A percentile compares a stretch with the other conserved stretches of the same genome.
Conservation (phyloP, 2,329 filamentous ascomycete genomes). For the Cercospora nicotianae region DNA sequence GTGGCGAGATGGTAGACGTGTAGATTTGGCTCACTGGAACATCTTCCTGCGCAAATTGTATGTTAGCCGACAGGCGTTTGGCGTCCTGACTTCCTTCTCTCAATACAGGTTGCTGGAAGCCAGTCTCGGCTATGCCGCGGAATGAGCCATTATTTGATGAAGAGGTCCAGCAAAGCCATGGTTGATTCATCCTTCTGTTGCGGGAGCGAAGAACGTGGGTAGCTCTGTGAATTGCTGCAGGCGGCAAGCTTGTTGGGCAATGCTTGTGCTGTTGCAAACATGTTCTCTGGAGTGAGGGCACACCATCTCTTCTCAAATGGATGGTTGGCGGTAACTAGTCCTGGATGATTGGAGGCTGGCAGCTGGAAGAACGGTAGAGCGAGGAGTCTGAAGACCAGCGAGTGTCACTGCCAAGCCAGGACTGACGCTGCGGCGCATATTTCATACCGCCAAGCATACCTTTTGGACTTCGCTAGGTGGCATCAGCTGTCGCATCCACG, state of each 20-base stretch:
- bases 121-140: too few relatives aligned
- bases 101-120: not conserved
- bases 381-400: not conserved
- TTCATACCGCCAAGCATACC: not conserved
- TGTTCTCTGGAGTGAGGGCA: not conserved
- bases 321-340: not conserved
- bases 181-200: too few relatives aligned
- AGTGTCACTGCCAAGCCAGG: not conserved
- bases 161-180: too few relatives aligned
- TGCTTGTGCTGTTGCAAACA: not conserved
- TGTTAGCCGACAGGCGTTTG: not conserved
- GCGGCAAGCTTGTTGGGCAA: not conserved
- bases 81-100: not conserved
- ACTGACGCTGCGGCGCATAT: not conserved
- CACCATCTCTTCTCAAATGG: not conserved
- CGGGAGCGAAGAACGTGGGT: too few relatives aligned
- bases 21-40: not conserved
- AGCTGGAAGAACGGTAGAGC: not conserved
- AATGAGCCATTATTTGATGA: too few relatives aligned
- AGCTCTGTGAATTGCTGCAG: not conserved
- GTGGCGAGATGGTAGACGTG: not conserved
- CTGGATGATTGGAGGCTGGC: not conserved
- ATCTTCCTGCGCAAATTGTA: not conserved
- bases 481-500: not conserved
- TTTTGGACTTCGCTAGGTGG: not conserved